A percentile compares a stretch with the other conserved stretches of the same genome.
Evolutionary conservation across 2,329 filamentous ascomycete genomes (phyloP).

Genomic region (Zymoseptoria tritici): DNA sequence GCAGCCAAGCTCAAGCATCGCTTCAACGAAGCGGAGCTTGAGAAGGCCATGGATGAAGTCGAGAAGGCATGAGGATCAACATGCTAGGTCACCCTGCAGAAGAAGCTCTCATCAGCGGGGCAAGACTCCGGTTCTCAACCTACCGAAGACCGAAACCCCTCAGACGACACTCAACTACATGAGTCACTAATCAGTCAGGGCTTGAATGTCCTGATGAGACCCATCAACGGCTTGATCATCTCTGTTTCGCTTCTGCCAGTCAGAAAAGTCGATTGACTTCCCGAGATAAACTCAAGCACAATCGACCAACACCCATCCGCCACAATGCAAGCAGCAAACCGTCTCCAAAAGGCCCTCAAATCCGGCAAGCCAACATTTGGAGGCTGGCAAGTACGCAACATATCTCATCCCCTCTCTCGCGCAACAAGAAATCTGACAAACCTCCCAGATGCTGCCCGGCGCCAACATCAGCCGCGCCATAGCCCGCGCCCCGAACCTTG

Average conservation of each 20-base stretch:
- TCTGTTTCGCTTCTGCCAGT: not conserved
- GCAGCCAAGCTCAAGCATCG: slow-evolving; percentile 72
- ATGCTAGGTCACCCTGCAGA: not conserved
- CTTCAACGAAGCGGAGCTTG: slow-evolving; percentile 60
- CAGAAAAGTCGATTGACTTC: not conserved
- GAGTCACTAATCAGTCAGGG: not conserved
- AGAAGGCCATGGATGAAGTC: slow-evolving; percentile 59
- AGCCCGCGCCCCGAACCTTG: slow-evolving; percentile 44
- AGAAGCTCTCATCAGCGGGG: not conserved
- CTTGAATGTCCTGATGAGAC: too few species aligned
- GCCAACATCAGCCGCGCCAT: slow-evolving; percentile 48
- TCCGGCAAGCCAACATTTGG: slow-evolving; percentile 46
- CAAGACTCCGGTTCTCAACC: not conserved
- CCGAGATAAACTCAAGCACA: not conserved
- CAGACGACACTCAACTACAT: not conserved
- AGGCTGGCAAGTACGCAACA: slow-evolving; percentile 46
- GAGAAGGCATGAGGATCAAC: slow-evolving; percentile 11
- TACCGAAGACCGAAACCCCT: not conserved
- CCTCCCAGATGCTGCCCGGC: slow-evolving; percentile 42
- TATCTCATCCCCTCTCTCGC: not conserved
- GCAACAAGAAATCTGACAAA: not conserved
- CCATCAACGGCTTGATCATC: not conserved
- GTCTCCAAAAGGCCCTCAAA: slow-evolving; percentile 45
- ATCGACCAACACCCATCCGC: slow-evolving; percentile 14
- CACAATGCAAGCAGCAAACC: slow-evolving; percentile 48